Base-by-base conservation (phyloP, 2,329 filamentous ascomycete genomes). In the Huntiella moniliformis region DNA sequence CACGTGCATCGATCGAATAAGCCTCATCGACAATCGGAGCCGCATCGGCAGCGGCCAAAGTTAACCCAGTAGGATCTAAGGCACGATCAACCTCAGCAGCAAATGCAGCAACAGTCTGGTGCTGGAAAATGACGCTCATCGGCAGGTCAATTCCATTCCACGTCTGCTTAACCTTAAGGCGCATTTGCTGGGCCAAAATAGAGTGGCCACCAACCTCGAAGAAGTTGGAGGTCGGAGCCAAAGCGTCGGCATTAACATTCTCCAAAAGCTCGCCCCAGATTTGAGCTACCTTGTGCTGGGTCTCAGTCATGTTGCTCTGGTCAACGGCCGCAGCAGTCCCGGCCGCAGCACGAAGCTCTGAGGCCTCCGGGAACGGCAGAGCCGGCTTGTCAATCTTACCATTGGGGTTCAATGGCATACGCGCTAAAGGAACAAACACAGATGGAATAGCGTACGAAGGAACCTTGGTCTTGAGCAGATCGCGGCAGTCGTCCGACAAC, bases 331-430 rank as follows among this genome's bases (percentile, higher is more conserved):
- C 40, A 12, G 38, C 39, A n/a, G 40, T 34, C 8, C 46, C 46
- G 35, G 45, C 41, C 31, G 49, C 44, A 12, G 46, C 51, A 33
- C 49, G 49, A 16, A 50, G 46, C 28, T 46, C 45, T 4, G 45
- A 47, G 8, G 38, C 43, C 38, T 44, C 46, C 0, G 83, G 83
- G 69, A 85, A 88, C 1, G 83, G 83, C 45, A 91, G 63, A 1
- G 75, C 77, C 15, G 82, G 79, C 57, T 75, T 79, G 61, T 91
- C 83, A 42, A 87, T 74, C 62, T 88, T 88, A 53, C 82, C 80
- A 53, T 85, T 84, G 12, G 81, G 80, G 56, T 83, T 53, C 15
- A 53, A 38, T 13, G 52, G 52, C 52, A 53, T 53, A 16, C 50
- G 50, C 13, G 56, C 32, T n/a, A 63, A 51, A 7, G 57, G 45